These are phyloP conservation scores for Dendrobium huoshanense DNA, from an alignment of 106 monocot species.

Conservation along the genomic window DNA sequence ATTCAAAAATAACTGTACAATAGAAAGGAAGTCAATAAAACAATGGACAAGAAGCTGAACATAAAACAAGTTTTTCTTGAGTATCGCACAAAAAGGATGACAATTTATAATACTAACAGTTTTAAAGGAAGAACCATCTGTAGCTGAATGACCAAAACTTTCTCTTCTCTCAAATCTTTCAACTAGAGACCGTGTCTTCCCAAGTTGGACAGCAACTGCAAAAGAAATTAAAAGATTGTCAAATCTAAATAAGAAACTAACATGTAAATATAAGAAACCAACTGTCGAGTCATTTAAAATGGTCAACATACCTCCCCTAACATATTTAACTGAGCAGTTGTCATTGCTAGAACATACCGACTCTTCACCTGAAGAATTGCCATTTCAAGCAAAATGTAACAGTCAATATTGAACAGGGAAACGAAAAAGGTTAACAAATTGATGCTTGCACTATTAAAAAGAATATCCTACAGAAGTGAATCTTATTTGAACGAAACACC, in stretches of 20 bases:
- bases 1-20: background rate
- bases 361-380: slow-evolving; percentile 33
- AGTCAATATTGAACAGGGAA: background rate
- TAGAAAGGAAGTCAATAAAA: background rate
- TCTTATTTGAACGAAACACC: background rate
- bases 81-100: background rate
- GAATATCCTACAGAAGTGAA: background rate
- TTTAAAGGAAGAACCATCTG: slow-evolving; percentile 26
- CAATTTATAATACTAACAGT: background rate
- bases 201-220: slow-evolving; percentile 76
- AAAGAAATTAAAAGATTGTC: slow-evolving; percentile 9
- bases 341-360: slow-evolving; percentile 30
- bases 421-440: background rate
- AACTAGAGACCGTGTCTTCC: slow-evolving; percentile 83
- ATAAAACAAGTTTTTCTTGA: background rate
- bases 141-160: slow-evolving; percentile 12
- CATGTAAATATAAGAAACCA: background rate
- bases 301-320: slow-evolving; percentile 60
- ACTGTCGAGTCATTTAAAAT: background rate
- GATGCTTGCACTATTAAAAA: background rate
- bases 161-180: slow-evolving; percentile 86
- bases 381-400: background rate
- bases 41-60: background rate
- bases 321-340: slow-evolving; percentile 50
- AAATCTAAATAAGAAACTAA: background rate